Base-by-base conservation (phyloP, 331 rosid species). In the Erythrophleum ivorense region DNA sequence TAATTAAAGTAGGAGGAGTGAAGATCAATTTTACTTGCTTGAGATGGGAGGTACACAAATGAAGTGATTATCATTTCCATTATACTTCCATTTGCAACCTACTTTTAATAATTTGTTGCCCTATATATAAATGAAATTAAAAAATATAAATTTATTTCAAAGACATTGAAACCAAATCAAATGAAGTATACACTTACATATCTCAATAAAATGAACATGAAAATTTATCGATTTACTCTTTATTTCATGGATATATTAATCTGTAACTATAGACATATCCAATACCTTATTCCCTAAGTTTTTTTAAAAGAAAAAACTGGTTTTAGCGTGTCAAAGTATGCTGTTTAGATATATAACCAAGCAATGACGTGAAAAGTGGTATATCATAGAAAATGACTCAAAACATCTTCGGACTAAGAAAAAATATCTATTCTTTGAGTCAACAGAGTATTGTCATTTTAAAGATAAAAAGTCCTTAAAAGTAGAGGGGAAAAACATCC, bases 21-120 rank as follows among this genome's bases (percentile, higher is more conserved):
- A 65, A 65, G 9, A 65, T 38, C n/a, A 24, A 59, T 59, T 10
- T 71, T 71, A 49, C 43, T 72, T 72, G 31, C 48, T 52, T 50
- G 48, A 50, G 46, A 50, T 29, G 68, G 16, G 31, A 62, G 5
- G 69, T 5, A 29, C 29, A 62, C 18, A 12, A 72, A 52, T 52
- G 48, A 52, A 52, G 46, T 0, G 8, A 3, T 6, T 64, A 64
- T 36, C 13, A 64, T 36, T 33, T 36, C 6, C 43, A 58, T 60
- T 2, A 11, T 12, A 29, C 67, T 29, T 10, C 67, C 41, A 29
- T 60, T 60, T 60, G 13, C 64, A 8, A 19, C 13, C 33, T 3
- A n/a, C 34, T 19, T 21, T 21, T 36, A 36, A 36, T 36, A 36
- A 36, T 36, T 36, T 36, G 40, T n/a, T 21, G 12, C 7, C 3